Base-by-base conservation (phyloP, 148 eudicot species). In the Vaccinium darrowii region DNA sequence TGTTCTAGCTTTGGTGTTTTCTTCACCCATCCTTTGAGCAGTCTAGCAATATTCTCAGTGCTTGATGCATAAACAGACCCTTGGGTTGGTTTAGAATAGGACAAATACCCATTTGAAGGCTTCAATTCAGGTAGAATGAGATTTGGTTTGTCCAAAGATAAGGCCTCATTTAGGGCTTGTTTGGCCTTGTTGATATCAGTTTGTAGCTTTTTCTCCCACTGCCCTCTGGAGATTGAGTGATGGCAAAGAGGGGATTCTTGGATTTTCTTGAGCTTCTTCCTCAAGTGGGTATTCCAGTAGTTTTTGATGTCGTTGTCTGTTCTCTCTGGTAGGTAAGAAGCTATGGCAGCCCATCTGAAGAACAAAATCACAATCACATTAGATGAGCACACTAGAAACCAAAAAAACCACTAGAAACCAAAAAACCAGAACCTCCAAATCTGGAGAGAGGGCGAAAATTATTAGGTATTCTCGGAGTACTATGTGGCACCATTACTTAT, bases 271-370 rank as follows among this genome's bases (percentile, higher is more conserved):
- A 94, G 87, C 88, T 93, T 94, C 91, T 91, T 95, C 90, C 93
- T 95, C 67, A 95, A 84, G 84, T 95, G 98, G 78, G 98, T 95
- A 82, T 95, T 95, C 98, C 98, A 95, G 86, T 93, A 94, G 84
- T 95, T 95, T 83, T 95, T 95, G 69, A 95, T 95, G 60, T 95
- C 98, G 67, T 95, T 95, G 85, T 95, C 98, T 49, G 98, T 95
- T 57, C 98, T 91, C 62, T 95, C 92, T 9, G 98, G 97, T 3
- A 95, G 97, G 76, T 95, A 95, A 0, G 98, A 94, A 81, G 98
- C 98, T 89, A 95, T 95, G 25, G 98, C 98, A 52, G 98, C 98
- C 98, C 98, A 94, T 88, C 98, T 95, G 74, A 51, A 71, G 39
- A 39, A 39, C 1, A 56, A 78, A 8, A 21, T 43, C 74, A 69